These are phyloP conservation scores for Suillus subluteus DNA, from an alignment of 768 basidiomycete species.

Conservation along the genomic window DNA sequence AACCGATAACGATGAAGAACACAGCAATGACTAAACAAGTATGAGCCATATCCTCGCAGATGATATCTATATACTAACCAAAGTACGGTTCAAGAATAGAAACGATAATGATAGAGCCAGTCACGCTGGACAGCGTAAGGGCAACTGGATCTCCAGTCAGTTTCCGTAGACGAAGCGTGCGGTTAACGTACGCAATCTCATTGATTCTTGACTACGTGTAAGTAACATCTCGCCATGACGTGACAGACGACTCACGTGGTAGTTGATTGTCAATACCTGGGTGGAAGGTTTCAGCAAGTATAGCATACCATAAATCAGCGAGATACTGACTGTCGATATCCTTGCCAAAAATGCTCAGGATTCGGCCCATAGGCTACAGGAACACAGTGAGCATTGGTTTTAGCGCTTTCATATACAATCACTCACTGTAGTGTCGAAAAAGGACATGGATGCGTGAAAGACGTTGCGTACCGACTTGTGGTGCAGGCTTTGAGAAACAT, in stretches of 20 bases:
- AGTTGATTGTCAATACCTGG: constrained; percentile 54
- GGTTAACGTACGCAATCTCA: constrained; percentile 49
- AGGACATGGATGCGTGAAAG: constrained; percentile 74
- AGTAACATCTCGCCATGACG: neutral
- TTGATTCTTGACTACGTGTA: constrained; percentile 44
- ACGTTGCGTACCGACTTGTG: constrained; percentile 55
- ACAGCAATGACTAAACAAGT: constrained; percentile 52
- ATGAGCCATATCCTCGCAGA: neutral
- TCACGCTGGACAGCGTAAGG: constrained; percentile 52
- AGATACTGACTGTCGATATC: constrained; percentile 59
- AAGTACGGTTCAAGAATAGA: constrained; percentile 64
- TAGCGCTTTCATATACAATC: neutral
- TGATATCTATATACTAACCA: constrained; percentile 39
- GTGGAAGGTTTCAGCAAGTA: neutral
- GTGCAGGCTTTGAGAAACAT: constrained; percentile 68
- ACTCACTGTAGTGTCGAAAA: constrained; percentile 70
- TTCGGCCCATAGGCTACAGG: constrained; percentile 59
- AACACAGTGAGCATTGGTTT: neutral
- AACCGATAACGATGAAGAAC: constrained; percentile 56
- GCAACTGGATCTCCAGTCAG: constrained; percentile 40
- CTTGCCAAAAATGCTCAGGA: constrained; percentile 65
- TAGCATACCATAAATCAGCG: neutral
- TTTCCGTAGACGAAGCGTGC: neutral
- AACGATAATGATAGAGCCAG: constrained; percentile 58
- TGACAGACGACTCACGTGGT: constrained; percentile 42